Evolutionary conservation across 2,329 filamentous ascomycete species (phyloP), one percentile per base, ranked within the genome.

Genomic region (Apiospora koreana): DNA sequence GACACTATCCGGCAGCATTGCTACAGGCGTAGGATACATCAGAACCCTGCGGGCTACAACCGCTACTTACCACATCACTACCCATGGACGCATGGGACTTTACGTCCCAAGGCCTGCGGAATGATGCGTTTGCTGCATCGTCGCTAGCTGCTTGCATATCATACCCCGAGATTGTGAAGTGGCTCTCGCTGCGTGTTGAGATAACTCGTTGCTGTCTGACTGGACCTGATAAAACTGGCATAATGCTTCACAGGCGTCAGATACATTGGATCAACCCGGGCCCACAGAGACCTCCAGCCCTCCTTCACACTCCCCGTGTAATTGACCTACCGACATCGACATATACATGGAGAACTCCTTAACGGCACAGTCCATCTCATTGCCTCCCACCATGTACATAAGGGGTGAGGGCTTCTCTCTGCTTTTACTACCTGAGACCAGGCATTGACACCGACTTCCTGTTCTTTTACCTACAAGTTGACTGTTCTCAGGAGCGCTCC

Each of bases 141-240:
- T 76, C 75, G 75, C 77, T 77, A 77, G 72, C 76, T 74, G 73
- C 76, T 76, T 81, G 78, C 79, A 81, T 80, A 75, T 71, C 77
- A 74, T 74, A 72, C 80, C 77, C 80, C 79, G 78, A 80, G 76
- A 80, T 80, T 79, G 75, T 78, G 74, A 77, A 74, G 75, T 73
- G 25, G 67, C 70, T 67, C 66, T 71, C 70, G 71, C 67, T 69
- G n/a, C 62, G 58, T 73, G 69, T 77, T 69, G 48, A 76, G 76
- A 83, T 83, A 83, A 81, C 77, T 78, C 69, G 77, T 77, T 76
- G 78, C 73, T 76, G 73, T 77, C 74, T 82, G 78, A 82, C 80
- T 83, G 81, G 81, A 71, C 62, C 71, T 75, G 71, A 70, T 65
- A 74, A 73, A 38, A 70, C 68, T 70, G 70, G 72, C 67, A 72